Evolutionary conservation across 768 basidiomycete species (phyloP), one percentile per base, ranked within the genome.

Genomic region (Termitomyces sp.): DNA sequence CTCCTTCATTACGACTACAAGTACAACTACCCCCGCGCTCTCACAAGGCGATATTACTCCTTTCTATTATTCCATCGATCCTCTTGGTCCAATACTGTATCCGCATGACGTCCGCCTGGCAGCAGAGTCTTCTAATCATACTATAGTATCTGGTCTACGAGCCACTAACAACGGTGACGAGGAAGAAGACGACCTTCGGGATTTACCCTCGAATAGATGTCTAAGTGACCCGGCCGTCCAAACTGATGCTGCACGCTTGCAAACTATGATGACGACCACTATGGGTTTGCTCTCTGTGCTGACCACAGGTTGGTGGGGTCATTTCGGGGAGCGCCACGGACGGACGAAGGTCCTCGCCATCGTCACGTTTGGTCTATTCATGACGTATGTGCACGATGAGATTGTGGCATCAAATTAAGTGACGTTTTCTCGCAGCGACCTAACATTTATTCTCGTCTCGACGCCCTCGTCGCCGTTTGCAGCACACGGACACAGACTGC

Each of bases 291-390:
- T 97, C 14, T 88, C 88, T 20, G 92, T 91, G 0, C 70, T 95
- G 29, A 94, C 91, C 5, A 91, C 92, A 0, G 90, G 87, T 2
- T 93, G 87, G 83, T 97, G 94, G 94, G 91, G 92, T 29, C 83
- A 83, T 56, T 88, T 87, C 53, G 84, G 90, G 29, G 92, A 96
- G 67, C 77, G 84, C 22, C 72, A 87, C 61, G 94, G 94, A 14
- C 78, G 94, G 46, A 92, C 87, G 3, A 82, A 77, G 52, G 86
- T 95, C 24, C 81, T 96, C 56, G 86, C 88, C 6, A 75, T 87
- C 27, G 73, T 86, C 10, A 83, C 88, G 0, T 67, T 88, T 26
- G 92, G 94, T 18, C 57, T 75, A 18, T 71, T 78, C 63, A 65
- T 72, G 55, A 73, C 76, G 71, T 77, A 62, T 22, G 70, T 73